A percentile compares a stretch with the other conserved stretches of the same genome.
These are phyloP conservation scores for Pythium diclinum DNA, from an alignment of 352 stramenopile species.

Conservation along the genomic window DNA sequence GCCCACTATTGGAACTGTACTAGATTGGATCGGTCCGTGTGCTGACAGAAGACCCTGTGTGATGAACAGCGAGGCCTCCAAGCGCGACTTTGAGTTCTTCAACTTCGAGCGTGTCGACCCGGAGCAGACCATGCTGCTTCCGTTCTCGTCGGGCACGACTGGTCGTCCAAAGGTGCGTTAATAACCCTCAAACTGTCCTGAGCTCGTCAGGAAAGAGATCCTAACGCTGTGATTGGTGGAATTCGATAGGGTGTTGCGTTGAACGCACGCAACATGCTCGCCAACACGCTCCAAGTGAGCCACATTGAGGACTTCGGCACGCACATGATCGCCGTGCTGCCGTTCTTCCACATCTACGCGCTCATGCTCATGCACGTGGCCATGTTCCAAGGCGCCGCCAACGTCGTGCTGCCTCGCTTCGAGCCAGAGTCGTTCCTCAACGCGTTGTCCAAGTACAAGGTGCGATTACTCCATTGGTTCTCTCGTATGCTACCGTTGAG, in stretches of 20 bases:
- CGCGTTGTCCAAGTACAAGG: slow-evolving; percentile 58
- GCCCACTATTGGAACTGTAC: not conserved
- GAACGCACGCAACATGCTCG: slow-evolving; percentile 85
- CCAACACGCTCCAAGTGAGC: slow-evolving; percentile 78
- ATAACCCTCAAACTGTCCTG: too few species aligned
- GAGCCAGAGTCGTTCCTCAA: slow-evolving; percentile 86
- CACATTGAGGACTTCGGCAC: too few species aligned
- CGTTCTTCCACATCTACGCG: slow-evolving; percentile 96
- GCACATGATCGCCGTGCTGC: slow-evolving; percentile 69
- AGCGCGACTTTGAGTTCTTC: slow-evolving; percentile 38
- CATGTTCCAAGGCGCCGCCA: slow-evolving; percentile 68
- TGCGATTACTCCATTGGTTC: not conserved
- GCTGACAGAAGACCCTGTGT: too few species aligned
- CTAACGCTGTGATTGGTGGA: too few species aligned
- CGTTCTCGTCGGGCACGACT: slow-evolving; percentile 94
- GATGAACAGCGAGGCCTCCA: slow-evolving; percentile 33
- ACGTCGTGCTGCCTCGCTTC: slow-evolving; percentile 89
- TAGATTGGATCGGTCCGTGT: not conserved
- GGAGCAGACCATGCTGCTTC: slow-evolving; percentile 59
- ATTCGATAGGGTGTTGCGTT: slow-evolving; percentile 88
- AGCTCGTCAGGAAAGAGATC: too few species aligned
- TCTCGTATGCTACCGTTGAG: too few species aligned
- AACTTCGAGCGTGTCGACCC: slow-evolving; percentile 54
- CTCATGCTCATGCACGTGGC: slow-evolving; percentile 77
- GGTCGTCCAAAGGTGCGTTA: slow-evolving; percentile 67